Evolutionary conservation across 2,329 filamentous ascomycete species (phyloP).

Genomic region (Epichloe bromicola): DNA sequence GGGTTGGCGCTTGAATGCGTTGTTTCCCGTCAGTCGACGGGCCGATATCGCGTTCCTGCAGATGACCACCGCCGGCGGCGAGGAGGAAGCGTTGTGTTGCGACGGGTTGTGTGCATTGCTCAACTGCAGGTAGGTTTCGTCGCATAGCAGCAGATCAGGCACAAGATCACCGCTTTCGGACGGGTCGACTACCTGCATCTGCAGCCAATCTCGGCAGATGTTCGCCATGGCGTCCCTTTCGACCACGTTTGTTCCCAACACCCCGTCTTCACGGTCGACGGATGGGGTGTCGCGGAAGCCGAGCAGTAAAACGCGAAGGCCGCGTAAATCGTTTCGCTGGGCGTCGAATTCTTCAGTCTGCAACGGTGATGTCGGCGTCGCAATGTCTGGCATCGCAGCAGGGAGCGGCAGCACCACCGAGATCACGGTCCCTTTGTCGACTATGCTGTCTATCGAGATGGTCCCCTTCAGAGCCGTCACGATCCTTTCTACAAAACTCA

Average conservation of each 20-base stretch:
- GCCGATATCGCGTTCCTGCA: slow-evolving; percentile 4
- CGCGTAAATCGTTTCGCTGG: slow-evolving; percentile 16
- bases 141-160: slow-evolving; percentile 15
- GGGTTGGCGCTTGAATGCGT: not conserved
- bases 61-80: slow-evolving; percentile 4
- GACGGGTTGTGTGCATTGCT: slow-evolving; percentile 9
- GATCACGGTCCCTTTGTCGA: slow-evolving; percentile 24
- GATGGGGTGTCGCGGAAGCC: slow-evolving; percentile 10
- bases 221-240: slow-evolving; percentile 4
- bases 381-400: not conserved
- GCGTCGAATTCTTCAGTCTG: slow-evolving; percentile 17
- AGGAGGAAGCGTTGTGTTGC: slow-evolving; percentile 4
- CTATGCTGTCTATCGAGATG: slow-evolving; percentile 40
- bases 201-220: slow-evolving; percentile 22
- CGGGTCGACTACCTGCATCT: slow-evolving; percentile 14
- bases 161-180: slow-evolving; percentile 5
- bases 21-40: not conserved
- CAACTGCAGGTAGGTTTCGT: slow-evolving; percentile 15
- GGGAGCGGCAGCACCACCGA: slow-evolving; percentile 19
- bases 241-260: slow-evolving; percentile 4
- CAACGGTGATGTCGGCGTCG: not conserved
- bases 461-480: slow-evolving; percentile 44
- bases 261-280: slow-evolving; percentile 1
- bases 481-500: slow-evolving; percentile 51
- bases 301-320: slow-evolving; percentile 17